Conservation (phyloP, 331 rosid genomes). For the Malus hybrid region DNA sequence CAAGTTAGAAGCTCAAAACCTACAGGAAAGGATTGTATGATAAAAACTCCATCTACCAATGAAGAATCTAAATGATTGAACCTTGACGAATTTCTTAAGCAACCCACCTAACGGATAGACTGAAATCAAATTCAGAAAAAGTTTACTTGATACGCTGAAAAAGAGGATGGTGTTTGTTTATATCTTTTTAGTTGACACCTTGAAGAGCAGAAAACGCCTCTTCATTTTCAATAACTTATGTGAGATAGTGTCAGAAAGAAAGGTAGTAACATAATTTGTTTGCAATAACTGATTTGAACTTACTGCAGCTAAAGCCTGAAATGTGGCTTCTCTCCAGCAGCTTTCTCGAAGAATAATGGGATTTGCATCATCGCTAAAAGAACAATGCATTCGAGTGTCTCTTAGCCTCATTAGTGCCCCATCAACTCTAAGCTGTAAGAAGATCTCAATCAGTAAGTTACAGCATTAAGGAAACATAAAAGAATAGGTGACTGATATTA, state of each 20-base stretch:
- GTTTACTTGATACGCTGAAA: background rate
- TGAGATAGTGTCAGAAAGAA: background rate
- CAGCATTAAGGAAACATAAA: background rate
- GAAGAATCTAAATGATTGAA: background rate
- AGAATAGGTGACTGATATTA: background rate
- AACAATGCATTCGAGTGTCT: slow-evolving; percentile 90
- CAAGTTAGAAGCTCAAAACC: background rate
- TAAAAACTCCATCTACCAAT: background rate
- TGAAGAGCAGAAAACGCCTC: background rate
- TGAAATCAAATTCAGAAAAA: background rate
- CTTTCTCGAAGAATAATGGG: slow-evolving; percentile 77
- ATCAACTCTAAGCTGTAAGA: slow-evolving; percentile 91
- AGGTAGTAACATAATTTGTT: background rate
- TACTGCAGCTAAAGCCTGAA: slow-evolving; percentile 74
- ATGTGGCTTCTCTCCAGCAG: slow-evolving; percentile 96
- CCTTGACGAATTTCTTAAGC: background rate
- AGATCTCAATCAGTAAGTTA: slow-evolving; percentile 7
- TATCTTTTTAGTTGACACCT: background rate
- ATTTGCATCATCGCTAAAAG: slow-evolving; percentile 46
- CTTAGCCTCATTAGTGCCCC: slow-evolving; percentile 91
- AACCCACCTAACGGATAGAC: background rate
- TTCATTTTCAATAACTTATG: background rate
- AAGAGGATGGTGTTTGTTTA: background rate
- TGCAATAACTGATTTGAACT: slow-evolving; percentile 27
- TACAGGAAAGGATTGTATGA: background rate